A percentile compares a stretch with the other conserved stretches of the same genome.
phyloP scores from a whole-genome alignment of 1,139 yeast genomes.

The Zygoascus sp. region DNA sequence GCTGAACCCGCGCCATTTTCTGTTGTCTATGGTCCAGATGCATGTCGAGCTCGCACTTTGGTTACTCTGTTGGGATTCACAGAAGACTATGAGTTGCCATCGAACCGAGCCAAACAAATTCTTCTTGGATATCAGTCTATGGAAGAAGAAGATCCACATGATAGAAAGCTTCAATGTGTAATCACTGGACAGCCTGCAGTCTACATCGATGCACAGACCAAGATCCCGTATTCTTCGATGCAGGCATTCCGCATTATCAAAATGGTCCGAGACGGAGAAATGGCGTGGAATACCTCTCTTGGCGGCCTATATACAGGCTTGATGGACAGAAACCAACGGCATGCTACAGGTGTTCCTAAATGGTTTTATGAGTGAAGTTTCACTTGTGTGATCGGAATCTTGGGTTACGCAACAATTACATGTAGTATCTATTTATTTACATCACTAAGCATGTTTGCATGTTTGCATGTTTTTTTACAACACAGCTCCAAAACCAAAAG shows the following conservation, averaged over 20 bases:
- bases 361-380: constrained; percentile 45
- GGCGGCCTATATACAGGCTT: constrained; percentile 67
- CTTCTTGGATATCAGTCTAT: constrained; percentile 59
- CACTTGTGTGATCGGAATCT: too few species aligned
- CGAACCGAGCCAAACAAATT: constrained; percentile 40
- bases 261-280: constrained; percentile 58
- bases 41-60: constrained; percentile 22
- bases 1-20: constrained; percentile 12
- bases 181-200: constrained; percentile 75
- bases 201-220: constrained; percentile 82
- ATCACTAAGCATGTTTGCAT: too few species aligned
- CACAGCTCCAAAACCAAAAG: constrained; percentile 74
- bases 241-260: constrained; percentile 72
- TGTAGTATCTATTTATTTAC: constrained; percentile 8
- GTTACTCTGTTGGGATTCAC: constrained; percentile 32
- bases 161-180: constrained; percentile 47
- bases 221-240: constrained; percentile 74
- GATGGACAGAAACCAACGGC: constrained; percentile 47
- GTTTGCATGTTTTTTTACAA: too few species aligned
- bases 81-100: constrained; percentile 26
- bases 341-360: constrained; percentile 86
- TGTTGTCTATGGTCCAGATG: constrained; percentile 29
- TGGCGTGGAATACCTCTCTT: constrained; percentile 66
- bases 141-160: constrained; percentile 16
- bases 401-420: too few species aligned